phyloP scores from a whole-genome alignment of 73 alveolate species.

The Loxodes magnus region DNA sequence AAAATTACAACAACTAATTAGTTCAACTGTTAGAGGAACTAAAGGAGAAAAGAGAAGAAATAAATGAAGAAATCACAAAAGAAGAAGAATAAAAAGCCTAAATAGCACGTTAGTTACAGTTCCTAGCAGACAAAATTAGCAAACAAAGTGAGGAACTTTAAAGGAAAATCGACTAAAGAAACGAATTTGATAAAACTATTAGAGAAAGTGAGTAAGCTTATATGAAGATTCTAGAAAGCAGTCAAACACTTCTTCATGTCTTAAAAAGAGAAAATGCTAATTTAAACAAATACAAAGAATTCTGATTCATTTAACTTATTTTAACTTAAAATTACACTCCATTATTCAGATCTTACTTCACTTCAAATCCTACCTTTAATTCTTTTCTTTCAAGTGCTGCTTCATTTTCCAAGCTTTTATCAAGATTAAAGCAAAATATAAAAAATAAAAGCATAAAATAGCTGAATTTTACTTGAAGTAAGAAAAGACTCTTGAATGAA shows the following conservation, averaged over 20 bases:
- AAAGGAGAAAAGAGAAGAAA: constrained; percentile 24
- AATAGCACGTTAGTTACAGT: constrained; percentile 23
- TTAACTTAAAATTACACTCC: no score
- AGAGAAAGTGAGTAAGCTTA: constrained; percentile 48
- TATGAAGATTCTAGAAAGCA: constrained; percentile 59
- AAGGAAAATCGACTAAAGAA: constrained; percentile 29
- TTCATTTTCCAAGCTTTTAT: no score
- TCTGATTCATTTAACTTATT: no score
- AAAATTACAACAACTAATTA: constrained; percentile 25
- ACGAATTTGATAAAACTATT: constrained; percentile 46
- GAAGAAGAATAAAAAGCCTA: constrained; percentile 19
- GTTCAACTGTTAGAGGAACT: constrained; percentile 23
- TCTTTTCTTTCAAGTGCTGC: no score
- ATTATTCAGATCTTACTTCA: no score
- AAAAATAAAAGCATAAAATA: no score
- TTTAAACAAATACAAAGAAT: constrained; percentile 16
- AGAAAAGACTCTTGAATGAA: no score
- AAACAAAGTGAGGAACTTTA: constrained; percentile 11
- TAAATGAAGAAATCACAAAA: constrained; percentile 20
- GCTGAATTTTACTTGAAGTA: no score
- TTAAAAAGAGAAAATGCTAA: constrained; percentile 46
- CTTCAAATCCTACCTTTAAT: no score
- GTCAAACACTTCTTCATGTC: constrained; percentile 73
- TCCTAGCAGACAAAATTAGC: constrained; percentile 20
- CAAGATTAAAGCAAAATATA: no score